Conservation (phyloP, 257 asterid species). For the Capsicum chinense region DNA sequence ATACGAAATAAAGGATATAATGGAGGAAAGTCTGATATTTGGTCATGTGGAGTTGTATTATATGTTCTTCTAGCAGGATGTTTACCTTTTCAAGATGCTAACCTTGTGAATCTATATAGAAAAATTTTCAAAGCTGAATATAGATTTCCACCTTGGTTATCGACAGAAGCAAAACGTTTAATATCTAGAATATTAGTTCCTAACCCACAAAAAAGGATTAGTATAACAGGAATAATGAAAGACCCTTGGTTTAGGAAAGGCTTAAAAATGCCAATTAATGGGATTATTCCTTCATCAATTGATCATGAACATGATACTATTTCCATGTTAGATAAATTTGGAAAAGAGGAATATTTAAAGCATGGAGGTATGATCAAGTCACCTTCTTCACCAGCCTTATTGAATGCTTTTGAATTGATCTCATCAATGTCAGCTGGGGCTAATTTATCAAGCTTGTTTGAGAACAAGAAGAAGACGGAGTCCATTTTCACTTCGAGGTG, state of each 20-base stretch:
- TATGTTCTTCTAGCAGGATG: slow-evolving; percentile 53
- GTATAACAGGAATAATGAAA: slow-evolving; percentile 43
- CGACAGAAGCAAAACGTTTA: slow-evolving; percentile 42
- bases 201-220: slow-evolving; percentile 43
- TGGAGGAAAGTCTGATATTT: slow-evolving; percentile 46
- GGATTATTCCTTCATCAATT: slow-evolving; percentile 36
- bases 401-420: slow-evolving; percentile 48
- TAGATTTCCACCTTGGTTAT: slow-evolving; percentile 45
- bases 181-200: slow-evolving; percentile 41
- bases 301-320: slow-evolving; percentile 32
- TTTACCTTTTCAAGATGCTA: slow-evolving; percentile 45
- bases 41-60: slow-evolving; percentile 53
- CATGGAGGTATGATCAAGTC: slow-evolving; percentile 34
- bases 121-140: slow-evolving; percentile 39
- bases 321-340: slow-evolving; percentile 37
- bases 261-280: slow-evolving; percentile 33
- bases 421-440: slow-evolving; percentile 43
- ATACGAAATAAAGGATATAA: slow-evolving; percentile 44
- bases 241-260: slow-evolving; percentile 43
- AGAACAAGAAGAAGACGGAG: slow-evolving; percentile 33
- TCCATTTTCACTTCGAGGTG: slow-evolving; percentile 42
- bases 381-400: slow-evolving; percentile 45
- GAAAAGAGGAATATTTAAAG: slow-evolving; percentile 37
- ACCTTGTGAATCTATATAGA: slow-evolving; percentile 38
- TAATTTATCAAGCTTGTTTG: slow-evolving; percentile 40